phyloP scores from a whole-genome alignment of 1,284 basidiomycete species.

The Naganishia sp. region DNA sequence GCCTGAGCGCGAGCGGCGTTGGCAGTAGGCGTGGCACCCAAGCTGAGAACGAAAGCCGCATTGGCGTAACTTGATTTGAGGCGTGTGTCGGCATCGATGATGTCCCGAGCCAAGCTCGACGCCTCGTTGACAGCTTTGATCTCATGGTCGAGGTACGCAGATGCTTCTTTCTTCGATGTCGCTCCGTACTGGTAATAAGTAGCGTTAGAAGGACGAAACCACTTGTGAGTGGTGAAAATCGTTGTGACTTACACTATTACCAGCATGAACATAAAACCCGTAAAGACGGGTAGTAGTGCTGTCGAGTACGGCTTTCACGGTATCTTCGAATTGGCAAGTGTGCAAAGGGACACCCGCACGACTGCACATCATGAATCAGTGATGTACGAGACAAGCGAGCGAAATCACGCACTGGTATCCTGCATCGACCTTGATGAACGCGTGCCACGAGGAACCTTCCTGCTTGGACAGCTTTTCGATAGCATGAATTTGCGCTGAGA shows the following conservation, averaged over 20 bases:
- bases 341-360: constrained; percentile 73
- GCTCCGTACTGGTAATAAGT: constrained; percentile 63
- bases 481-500: constrained; percentile 68
- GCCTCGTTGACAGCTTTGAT: constrained; percentile 69
- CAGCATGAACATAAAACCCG: constrained; percentile 29
- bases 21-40: constrained; percentile 84
- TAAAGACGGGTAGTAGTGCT: constrained; percentile 54
- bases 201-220: not conserved
- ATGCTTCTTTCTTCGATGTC: constrained; percentile 64
- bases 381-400: constrained; percentile 13
- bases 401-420: constrained; percentile 66
- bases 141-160: constrained; percentile 68
- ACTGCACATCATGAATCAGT: constrained; percentile 52
- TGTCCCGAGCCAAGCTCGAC: constrained; percentile 62
- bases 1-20: constrained; percentile 60
- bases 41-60: constrained; percentile 67
- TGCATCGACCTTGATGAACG: constrained; percentile 78
- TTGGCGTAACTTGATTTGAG: constrained; percentile 42
- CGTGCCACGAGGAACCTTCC: constrained; percentile 61
- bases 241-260: constrained; percentile 31
- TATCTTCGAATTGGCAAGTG: constrained; percentile 60
- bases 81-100: constrained; percentile 52
- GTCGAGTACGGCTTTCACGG: constrained; percentile 60
- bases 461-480: constrained; percentile 59
- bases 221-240: not conserved